Conservation (phyloP, 2,329 filamentous ascomycete genomes). For the Arthroderma sp. region DNA sequence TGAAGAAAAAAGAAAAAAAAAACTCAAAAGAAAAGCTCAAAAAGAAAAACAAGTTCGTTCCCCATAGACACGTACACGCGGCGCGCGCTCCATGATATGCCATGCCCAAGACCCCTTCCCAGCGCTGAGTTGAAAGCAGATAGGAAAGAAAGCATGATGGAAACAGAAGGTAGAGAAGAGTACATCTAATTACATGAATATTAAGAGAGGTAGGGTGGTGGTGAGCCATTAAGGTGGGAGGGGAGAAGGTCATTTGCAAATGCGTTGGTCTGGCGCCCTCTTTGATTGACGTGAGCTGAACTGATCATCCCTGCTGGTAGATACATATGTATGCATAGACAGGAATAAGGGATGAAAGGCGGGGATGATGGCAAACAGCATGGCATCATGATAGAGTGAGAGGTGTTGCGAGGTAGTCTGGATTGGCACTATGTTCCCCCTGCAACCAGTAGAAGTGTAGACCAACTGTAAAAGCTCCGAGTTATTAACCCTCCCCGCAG, state of each 20-base stretch:
- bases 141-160: background rate
- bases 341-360: background rate
- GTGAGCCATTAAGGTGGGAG: background rate
- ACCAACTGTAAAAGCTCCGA: background rate
- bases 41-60: background rate
- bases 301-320: background rate
- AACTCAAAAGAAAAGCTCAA: background rate
- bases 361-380: background rate
- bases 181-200: conserved; percentile 5
- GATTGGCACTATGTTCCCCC: background rate
- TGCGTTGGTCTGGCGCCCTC: background rate
- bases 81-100: background rate
- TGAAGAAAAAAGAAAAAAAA: background rate
- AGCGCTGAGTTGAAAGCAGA: background rate
- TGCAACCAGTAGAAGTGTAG: background rate
- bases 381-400: background rate
- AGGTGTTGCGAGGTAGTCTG: background rate
- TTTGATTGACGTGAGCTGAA: background rate
- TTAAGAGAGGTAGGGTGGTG: background rate
- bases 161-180: background rate
- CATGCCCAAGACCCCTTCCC: background rate
- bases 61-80: background rate
- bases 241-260: background rate
- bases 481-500: background rate
- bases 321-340: background rate